Conservation (phyloP, 2,329 filamentous ascomycete genomes). For the Diaporthe ilicicola region DNA sequence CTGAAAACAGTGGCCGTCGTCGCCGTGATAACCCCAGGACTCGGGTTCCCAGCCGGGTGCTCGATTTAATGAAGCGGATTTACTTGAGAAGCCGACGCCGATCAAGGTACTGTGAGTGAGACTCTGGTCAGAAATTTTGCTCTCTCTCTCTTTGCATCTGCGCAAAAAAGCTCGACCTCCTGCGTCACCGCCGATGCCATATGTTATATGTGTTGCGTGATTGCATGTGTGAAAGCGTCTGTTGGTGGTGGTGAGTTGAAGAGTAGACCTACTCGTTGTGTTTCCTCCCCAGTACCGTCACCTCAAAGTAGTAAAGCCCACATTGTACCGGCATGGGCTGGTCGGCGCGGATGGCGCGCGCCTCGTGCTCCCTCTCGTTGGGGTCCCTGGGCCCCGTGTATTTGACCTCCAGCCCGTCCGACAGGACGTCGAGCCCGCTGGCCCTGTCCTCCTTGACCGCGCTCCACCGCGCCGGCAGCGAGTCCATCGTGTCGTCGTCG, state of each 20-base stretch:
- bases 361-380: slow-evolving; percentile 72
- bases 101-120: slow-evolving; percentile 60
- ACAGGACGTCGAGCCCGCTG: slow-evolving; percentile 75
- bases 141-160: not conserved
- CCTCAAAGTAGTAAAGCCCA: slow-evolving; percentile 94
- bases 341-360: slow-evolving; percentile 83
- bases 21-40: slow-evolving; percentile 75
- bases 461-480: slow-evolving; percentile 85
- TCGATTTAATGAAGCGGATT: slow-evolving; percentile 60
- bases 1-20: slow-evolving; percentile 70
- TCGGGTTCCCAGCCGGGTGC: slow-evolving; percentile 74
- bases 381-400: slow-evolving; percentile 57
- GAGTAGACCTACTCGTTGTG: slow-evolving; percentile 60
- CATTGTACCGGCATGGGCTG: slow-evolving; percentile 87
- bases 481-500: slow-evolving; percentile 66
- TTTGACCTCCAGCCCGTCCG: slow-evolving; percentile 77
- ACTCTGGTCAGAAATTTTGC: not conserved
- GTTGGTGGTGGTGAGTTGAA: slow-evolving; percentile 2
- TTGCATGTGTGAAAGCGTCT: not conserved
- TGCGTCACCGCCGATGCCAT: not conserved
- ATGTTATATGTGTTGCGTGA: not conserved
- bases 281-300: slow-evolving; percentile 60
- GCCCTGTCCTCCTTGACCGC: slow-evolving; percentile 73
- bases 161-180: not conserved
- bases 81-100: slow-evolving; percentile 68